These are phyloP conservation scores for Tremella mesenterica DNA, from an alignment of 768 basidiomycete species.

Conservation along the genomic window DNA sequence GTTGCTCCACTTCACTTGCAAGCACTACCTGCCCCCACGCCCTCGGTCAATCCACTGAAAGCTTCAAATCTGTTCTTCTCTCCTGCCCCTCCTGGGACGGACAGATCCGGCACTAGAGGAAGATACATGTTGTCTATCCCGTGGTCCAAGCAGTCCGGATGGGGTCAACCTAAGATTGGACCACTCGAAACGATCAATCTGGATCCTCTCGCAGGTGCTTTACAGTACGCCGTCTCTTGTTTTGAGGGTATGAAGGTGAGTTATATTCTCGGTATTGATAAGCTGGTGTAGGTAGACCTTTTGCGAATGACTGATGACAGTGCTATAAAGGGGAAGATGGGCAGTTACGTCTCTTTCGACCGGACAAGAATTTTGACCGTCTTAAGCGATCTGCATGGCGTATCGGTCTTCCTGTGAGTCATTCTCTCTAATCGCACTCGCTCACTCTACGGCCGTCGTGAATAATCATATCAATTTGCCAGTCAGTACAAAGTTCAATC, in stretches of 20 bases:
- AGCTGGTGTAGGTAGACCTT: neutral
- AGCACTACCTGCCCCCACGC: neutral
- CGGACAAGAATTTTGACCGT: constrained; percentile 94
- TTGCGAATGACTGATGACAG: constrained; percentile 1
- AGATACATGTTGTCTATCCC: constrained; percentile 64
- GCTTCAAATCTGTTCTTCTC: constrained; percentile 27
- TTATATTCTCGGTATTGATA: neutral
- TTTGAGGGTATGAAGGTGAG: constrained; percentile 86
- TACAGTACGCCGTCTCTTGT: constrained; percentile 60
- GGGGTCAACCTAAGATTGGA: constrained; percentile 70
- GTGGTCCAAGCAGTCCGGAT: constrained; percentile 65
- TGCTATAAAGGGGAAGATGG: constrained; percentile 63
- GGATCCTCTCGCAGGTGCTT: constrained; percentile 71
- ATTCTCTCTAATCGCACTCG: neutral
- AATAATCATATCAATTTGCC: neutral
- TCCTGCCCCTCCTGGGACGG: constrained; percentile 7
- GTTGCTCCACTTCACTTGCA: neutral
- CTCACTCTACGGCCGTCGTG: neutral
- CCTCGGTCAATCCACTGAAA: neutral
- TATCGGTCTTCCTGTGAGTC: constrained; percentile 31
- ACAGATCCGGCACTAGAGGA: constrained; percentile 14
- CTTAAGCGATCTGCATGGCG: constrained; percentile 57
- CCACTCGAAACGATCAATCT: constrained; percentile 68
- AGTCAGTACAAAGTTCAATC: neutral
- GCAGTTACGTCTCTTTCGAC: constrained; percentile 73